Base-by-base conservation (phyloP, 352 stramenopile species). In the Phytophthora palmivora region DNA sequence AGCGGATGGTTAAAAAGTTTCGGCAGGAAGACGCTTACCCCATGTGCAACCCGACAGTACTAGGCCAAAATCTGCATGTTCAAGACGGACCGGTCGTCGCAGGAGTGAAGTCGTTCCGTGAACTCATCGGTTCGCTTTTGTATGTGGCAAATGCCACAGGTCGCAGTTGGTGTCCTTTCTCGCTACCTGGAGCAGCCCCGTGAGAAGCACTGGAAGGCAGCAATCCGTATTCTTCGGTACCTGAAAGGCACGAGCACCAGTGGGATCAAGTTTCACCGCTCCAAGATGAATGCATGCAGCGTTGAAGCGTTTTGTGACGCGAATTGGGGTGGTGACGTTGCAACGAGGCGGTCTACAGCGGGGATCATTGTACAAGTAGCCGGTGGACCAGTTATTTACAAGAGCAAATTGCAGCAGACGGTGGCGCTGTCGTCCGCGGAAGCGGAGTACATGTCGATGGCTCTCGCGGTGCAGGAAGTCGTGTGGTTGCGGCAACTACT, bases 91-190 rank as follows among this genome's bases (percentile, higher is more conserved):
- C 18, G 10, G 28, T 21, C 18, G 12, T 42, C 19, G 16, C 0
- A 7, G 18, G 1, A 30, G 14, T 16, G 24, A 51, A 11, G 14
- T n/a, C 14, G 6, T 69, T 51, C 36, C 64, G 57, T 8, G 45
- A 64, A 37, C 28, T 67, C 4, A 24, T 67, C 14, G 50, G 44
- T 0, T 70, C 47, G 9, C 6, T 73, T 0, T 22, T 72, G 16
- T 70, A 73, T 16, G 42, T 70, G 0, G 68, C 62, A 0, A 73
- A 73, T 44, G 39, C 46, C 5, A 73, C 57, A 6, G 26, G 41
- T 14, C 58, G 46, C 33, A 15, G 9, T 69, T 1, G 21, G 2
- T 2, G 21, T 48, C 1, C 46, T 66, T 1, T 64, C 51, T 1
- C 67, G 51, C 11, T 55, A 63, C 15, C 10, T 76, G 1, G 57